Evolutionary conservation across 1,284 basidiomycete species (phyloP).

Genomic region (Cryptococcus amylolentus): DNA sequence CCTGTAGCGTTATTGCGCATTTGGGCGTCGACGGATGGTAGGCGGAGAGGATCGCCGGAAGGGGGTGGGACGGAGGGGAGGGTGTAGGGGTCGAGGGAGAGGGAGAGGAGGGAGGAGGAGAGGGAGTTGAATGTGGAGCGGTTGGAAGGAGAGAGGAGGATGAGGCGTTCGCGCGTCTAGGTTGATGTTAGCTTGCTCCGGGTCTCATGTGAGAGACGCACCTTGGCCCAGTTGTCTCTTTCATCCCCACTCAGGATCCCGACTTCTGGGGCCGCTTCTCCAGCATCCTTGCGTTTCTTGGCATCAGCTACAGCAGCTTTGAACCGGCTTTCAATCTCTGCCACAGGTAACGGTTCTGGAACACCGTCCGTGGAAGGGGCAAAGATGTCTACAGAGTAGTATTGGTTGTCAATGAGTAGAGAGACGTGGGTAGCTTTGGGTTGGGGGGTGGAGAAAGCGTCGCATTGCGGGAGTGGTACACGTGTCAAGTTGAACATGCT

Average conservation of each 20-base stretch:
- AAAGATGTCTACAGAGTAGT: constrained; percentile 74
- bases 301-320: constrained; percentile 69
- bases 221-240: constrained; percentile 78
- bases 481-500: constrained; percentile 75
- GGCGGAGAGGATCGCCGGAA: constrained; percentile 52
- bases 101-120: constrained; percentile 69
- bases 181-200: constrained; percentile 20
- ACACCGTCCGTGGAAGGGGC: constrained; percentile 39
- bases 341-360: constrained; percentile 46
- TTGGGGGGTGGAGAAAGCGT: constrained; percentile 58
- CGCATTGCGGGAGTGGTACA: constrained; percentile 64
- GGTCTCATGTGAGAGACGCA: constrained; percentile 44
- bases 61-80: constrained; percentile 45
- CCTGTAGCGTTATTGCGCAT: constrained; percentile 69
- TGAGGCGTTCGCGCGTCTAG: constrained; percentile 69
- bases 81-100: constrained; percentile 58
- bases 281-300: constrained; percentile 53
- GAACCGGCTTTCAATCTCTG: constrained; percentile 66
- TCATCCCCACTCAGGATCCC: constrained; percentile 75
- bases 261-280: constrained; percentile 61
- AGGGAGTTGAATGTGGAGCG: constrained; percentile 60
- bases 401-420: constrained; percentile 74
- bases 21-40: constrained; percentile 66
- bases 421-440: constrained; percentile 62
- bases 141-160: constrained; percentile 66